Percentiles rank a stretch among this genome's conserved stretches.
phyloP scores from a whole-genome alignment of 257 asterid species.

The Haberlea rhodopensis region DNA sequence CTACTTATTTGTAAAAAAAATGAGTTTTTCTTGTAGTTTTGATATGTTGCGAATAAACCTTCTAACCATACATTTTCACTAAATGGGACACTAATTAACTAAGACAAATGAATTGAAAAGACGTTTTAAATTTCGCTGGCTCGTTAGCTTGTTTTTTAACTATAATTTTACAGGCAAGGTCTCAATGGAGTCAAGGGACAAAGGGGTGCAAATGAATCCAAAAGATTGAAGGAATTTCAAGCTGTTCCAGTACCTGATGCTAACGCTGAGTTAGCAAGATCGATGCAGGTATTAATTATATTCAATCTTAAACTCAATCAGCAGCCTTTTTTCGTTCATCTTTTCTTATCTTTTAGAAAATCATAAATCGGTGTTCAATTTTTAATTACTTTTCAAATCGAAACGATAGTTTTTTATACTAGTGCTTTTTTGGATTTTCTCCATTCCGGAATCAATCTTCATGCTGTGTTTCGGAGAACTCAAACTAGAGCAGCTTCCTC shows the following conservation, averaged over 20 bases:
- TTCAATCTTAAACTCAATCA: background rate
- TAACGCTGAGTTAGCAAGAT: conserved; percentile 42
- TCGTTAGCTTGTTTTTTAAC: conserved; percentile 20
- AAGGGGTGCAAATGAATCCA: conserved; percentile 39
- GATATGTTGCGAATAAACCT: background rate
- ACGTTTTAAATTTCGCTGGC: background rate
- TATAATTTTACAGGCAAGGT: conserved; percentile 50
- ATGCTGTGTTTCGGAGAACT: background rate
- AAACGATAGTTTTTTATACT: no score
- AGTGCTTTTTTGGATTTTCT: no score
- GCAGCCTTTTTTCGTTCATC: background rate
- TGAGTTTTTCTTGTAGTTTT: conserved; percentile 10
- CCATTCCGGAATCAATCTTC: background rate
- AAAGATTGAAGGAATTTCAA: conserved; percentile 47
- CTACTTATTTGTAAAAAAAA: conserved; percentile 6
- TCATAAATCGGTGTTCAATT: background rate
- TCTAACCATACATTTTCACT: background rate
- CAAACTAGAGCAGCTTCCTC: conserved; percentile 3
- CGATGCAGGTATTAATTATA: conserved; percentile 47
- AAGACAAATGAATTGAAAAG: background rate
- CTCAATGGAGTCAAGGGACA: conserved; percentile 48
- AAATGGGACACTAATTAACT: background rate
- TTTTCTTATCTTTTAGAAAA: background rate
- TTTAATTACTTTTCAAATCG: no score
- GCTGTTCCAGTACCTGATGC: no score